Evolutionary conservation across 345 rosid genomes (phyloP).

Genomic region (Excoecaria agallocha): DNA sequence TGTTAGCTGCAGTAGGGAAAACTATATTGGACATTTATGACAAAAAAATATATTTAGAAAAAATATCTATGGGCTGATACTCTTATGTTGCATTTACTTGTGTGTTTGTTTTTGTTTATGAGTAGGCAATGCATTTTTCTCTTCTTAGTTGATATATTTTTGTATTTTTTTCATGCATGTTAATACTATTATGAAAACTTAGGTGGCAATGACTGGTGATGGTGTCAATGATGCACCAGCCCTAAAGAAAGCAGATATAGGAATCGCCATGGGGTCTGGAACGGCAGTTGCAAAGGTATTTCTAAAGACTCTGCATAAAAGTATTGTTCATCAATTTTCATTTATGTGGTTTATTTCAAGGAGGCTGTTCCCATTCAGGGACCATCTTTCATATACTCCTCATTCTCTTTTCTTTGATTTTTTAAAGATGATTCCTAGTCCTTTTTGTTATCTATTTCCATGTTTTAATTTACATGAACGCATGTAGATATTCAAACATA

Average conservation of each 20-base stretch:
- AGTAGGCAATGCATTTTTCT: no score
- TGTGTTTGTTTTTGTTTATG: no score
- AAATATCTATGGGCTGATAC: no score
- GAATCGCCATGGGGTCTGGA: constrained; percentile 99
- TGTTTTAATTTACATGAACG: background rate
- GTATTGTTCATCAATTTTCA: background rate
- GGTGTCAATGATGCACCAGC: constrained; percentile 99
- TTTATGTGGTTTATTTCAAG: background rate
- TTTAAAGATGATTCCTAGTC: background rate
- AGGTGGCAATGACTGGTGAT: constrained; percentile 99
- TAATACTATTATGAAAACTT: constrained; percentile 12
- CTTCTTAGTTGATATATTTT: no score
- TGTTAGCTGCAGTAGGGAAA: background rate
- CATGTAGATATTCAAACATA: background rate
- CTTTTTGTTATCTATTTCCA: background rate
- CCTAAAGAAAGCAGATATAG: constrained; percentile 92
- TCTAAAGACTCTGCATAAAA: constrained; percentile 1
- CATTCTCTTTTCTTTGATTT: background rate
- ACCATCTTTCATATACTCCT: background rate
- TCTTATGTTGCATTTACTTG: no score
- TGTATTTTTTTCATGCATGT: background rate
- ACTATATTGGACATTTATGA: no score
- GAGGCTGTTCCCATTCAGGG: background rate
- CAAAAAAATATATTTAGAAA: no score
- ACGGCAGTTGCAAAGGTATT: constrained; percentile 98